Evolutionary conservation across 345 rosid genomes (phyloP), one percentile per base, ranked within the genome.

Genomic region (Murraya koenigii): DNA sequence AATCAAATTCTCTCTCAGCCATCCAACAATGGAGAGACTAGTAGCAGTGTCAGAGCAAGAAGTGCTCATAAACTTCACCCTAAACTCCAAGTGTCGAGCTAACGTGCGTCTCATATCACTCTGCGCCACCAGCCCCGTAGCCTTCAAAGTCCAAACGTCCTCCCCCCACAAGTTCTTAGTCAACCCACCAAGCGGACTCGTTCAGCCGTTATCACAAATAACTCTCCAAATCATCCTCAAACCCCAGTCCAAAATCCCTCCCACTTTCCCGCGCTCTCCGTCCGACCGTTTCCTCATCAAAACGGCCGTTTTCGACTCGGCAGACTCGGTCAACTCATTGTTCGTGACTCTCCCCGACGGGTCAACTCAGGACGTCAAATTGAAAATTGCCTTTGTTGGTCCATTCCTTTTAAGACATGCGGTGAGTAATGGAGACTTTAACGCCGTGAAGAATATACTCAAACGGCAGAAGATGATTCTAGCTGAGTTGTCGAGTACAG

Each of bases 111-210:
- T 90, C 20, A 76, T 77, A 22, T 87, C 92, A n/a, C 89, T 86
- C 75, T 86, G 80, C 77, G 33, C 87, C 44, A 72, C 83, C 4
- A 33, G 67, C 10, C 78, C 85, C 6, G 80, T 90, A 4, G 92
- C 91, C 52, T 90, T 87, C 89, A 90, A 87, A 71, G 84, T 90
- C 74, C 92, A 89, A 79, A 87, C 94, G 58, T 88, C 90, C 15
- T 88, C 92, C 4, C 92, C 94, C 1, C 83, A 82, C 73, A 90
- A 86, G 80, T 90, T 90, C 71, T 82, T 90, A 0, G 92, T 90
- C 32, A 85, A 88, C 64, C 92, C 92, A 20, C 90, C 94, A 0
- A 79, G 72, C 32, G 94, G 91, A 44, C 49, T 85, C 78, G 75
- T 88, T 71, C 80, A 84, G 23, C 94, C 94, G 0, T 72, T 71